Conservation (phyloP, 1,139 yeast genomes). For the Zygotorulaspora mrakii region DNA sequence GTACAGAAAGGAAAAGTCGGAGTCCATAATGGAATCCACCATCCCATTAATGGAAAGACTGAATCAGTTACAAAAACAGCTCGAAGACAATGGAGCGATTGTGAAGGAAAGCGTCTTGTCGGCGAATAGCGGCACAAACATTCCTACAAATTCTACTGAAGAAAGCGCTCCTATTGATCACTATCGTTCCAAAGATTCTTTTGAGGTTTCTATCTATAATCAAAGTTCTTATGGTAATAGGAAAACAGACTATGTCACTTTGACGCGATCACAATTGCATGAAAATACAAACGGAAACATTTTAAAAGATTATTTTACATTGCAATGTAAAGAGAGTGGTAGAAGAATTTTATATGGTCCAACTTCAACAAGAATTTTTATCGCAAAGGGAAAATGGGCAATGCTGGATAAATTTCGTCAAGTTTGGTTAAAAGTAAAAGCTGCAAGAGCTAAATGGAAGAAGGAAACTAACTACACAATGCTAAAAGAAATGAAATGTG, state of each 20-base stretch:
- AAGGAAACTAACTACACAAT: slow-evolving; percentile 16
- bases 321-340: slow-evolving; percentile 16
- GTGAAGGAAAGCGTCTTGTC: not conserved
- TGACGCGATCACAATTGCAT: not conserved
- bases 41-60: slow-evolving; percentile 13
- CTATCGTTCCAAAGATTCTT: too few species aligned
- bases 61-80: slow-evolving; percentile 11
- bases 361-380: slow-evolving; percentile 24
- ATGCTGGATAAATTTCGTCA: slow-evolving; percentile 15
- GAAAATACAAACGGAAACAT: slow-evolving; percentile 5
- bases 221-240: not conserved
- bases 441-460: slow-evolving; percentile 23
- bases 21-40: too few species aligned
- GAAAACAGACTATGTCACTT: not conserved
- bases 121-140: not conserved
- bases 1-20: too few species aligned
- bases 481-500: slow-evolving; percentile 13
- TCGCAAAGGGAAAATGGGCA: slow-evolving; percentile 13
- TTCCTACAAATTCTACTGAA: not conserved
- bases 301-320: slow-evolving; percentile 13
- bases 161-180: too few species aligned
- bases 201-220: not conserved
- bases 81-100: slow-evolving; percentile 4
- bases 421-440: slow-evolving; percentile 18
- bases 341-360: slow-evolving; percentile 25